Conservation (phyloP, 352 stramenopile species). For the Phytophthora agathidicida region DNA sequence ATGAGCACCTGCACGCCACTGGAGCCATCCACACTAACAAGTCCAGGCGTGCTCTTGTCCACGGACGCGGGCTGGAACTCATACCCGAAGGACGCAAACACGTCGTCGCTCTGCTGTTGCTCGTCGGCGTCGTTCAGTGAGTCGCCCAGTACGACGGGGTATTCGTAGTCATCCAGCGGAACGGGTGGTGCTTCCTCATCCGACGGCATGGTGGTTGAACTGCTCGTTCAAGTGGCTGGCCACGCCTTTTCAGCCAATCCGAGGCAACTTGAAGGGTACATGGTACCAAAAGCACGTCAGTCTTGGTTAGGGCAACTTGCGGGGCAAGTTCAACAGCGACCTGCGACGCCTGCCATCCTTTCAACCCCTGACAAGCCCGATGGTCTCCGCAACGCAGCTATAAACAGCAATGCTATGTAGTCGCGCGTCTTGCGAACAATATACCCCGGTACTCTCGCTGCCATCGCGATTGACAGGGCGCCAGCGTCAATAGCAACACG, state of each 20-base stretch:
- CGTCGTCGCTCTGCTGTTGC: slow-evolving; percentile 28
- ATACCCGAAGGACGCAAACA: slow-evolving; percentile 75
- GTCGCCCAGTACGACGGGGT: slow-evolving; percentile 53
- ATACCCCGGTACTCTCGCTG: slow-evolving; percentile 1
- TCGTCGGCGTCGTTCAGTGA: slow-evolving; percentile 37
- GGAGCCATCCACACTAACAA: slow-evolving; percentile 73
- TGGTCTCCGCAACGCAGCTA: neutral
- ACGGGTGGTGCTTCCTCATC: slow-evolving; percentile 9
- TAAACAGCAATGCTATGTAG: neutral
- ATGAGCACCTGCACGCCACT: slow-evolving; percentile 69
- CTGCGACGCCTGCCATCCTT: slow-evolving; percentile 14
- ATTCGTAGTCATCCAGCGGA: slow-evolving; percentile 57
- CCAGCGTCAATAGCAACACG: neutral
- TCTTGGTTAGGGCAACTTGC: slow-evolving; percentile 11
- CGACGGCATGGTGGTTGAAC: slow-evolving; percentile 10
- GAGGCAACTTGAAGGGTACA: slow-evolving; percentile 29
- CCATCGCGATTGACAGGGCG: slow-evolving; percentile 13
- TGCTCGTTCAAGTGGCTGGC: slow-evolving; percentile 16
- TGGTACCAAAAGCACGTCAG: slow-evolving; percentile 38
- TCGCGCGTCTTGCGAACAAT: neutral
- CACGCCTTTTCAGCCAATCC: slow-evolving; percentile 23
- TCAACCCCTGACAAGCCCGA: slow-evolving; percentile 5
- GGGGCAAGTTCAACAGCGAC: slow-evolving; percentile 41
- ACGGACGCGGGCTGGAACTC: slow-evolving; percentile 87
- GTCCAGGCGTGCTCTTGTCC: slow-evolving; percentile 61